Evolutionary conservation across 2,329 filamentous ascomycete species (phyloP), one percentile per base, ranked within the genome.

Genomic region (Elsinoe batatas): DNA sequence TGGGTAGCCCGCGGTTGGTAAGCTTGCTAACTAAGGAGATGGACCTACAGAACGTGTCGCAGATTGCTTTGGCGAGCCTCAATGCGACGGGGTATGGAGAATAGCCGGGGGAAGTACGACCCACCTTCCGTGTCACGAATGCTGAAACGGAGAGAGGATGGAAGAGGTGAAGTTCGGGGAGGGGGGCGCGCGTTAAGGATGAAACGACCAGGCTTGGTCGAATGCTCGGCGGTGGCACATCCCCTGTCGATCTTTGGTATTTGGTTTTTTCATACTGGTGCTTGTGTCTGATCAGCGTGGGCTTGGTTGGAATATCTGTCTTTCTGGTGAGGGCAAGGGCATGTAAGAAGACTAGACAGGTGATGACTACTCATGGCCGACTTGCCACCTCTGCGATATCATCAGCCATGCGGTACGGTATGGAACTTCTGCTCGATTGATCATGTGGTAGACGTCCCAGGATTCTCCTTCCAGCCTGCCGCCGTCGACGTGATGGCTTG

Each of bases 71-170:
- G 47, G 18, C 47, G 47, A 51, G 47, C 26, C 26, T 30, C 26
- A 5, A 30, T 30, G 26, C 26, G 26, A 30, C 26, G 26, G 26
- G 40, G 40, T 44, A 22, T 20, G 20, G 18, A 51, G 35, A 44
- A 44, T 44, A 35, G 47, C 32, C 47, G 47, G 47, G 7, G 37
- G 32, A 51, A 51, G 26, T 13, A 18, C n/a, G 47, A 51, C 17
- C 47, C 47, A 38, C 47, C 47, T 51, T 51, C 33, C 47, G 32
- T 51, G n/a, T 51, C 37, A 33, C 47, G 36, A 26, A 5, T 38
- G 17, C 32, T 51, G 47, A 51, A 51, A 51, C 47, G 47, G 47
- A 51, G 33, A 13, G 15, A 38, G 5, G 32, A 51, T 51, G 47
- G 47, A 38, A 35, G 47, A 51, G 35, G 47, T 51, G 47, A 20